These are phyloP conservation scores for Curvularia lunata DNA, from an alignment of 2,329 filamentous ascomycete species.

Conservation along the genomic window DNA sequence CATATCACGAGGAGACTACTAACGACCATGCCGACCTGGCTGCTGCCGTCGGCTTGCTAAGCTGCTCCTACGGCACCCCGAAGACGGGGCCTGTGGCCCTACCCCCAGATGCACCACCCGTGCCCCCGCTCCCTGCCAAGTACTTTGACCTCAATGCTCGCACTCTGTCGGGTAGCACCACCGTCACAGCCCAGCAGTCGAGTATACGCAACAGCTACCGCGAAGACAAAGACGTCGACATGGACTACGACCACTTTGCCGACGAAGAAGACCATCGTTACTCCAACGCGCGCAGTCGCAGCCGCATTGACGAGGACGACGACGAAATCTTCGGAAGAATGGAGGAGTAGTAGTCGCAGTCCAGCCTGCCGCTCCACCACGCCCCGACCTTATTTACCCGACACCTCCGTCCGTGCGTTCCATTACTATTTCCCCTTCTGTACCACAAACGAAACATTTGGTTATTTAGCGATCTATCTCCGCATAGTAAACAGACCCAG, in stretches of 20 bases:
- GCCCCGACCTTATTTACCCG: conserved; percentile 14
- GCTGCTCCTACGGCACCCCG: conserved; percentile 87
- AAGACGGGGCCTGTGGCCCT: conserved; percentile 68
- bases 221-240: conserved; percentile 56
- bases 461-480: conserved; percentile 49
- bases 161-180: conserved; percentile 64
- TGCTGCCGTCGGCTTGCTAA: conserved; percentile 86
- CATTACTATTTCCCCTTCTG: conserved; percentile 27
- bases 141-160: conserved; percentile 67
- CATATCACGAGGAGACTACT: conserved; percentile 73
- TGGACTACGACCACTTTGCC: conserved; percentile 65
- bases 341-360: conserved; percentile 70
- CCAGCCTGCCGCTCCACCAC: conserved; percentile 12
- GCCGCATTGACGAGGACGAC: conserved; percentile 83
- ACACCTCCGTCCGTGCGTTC: conserved; percentile 12
- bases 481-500: conserved; percentile 39
- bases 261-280: conserved; percentile 70
- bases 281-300: conserved; percentile 53
- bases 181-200: conserved; percentile 63
- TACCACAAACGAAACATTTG: conserved; percentile 44
- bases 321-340: conserved; percentile 95
- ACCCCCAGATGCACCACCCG: conserved; percentile 78
- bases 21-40: conserved; percentile 78
- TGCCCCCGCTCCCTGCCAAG: conserved; percentile 82
- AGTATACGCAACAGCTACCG: conserved; percentile 67